Evolutionary conservation across 495 filamentous ascomycete species (phyloP).

Genomic region (Lasiosphaeriaceae sp.): DNA sequence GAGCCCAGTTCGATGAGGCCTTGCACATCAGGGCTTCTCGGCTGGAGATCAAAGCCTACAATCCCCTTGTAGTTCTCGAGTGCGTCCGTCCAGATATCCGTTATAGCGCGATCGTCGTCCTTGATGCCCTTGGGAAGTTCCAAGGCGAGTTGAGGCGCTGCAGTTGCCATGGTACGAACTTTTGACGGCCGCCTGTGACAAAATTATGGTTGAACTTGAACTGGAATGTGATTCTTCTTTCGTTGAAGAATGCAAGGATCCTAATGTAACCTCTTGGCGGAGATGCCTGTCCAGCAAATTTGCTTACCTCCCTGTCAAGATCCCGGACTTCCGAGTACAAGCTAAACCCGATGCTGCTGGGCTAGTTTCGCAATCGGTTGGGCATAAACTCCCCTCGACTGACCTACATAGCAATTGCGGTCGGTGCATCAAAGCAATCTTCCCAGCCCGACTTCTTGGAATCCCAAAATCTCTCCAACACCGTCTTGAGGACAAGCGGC

Average conservation of each 20-base stretch:
- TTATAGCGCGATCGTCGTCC: background rate
- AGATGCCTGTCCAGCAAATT: too few relatives aligned
- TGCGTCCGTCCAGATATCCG: background rate
- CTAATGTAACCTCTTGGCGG: too few relatives aligned
- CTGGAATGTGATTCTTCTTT: too few relatives aligned
- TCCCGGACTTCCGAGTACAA: too few relatives aligned
- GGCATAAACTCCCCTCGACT: too few relatives aligned
- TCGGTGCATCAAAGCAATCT: slow-evolving; percentile 23
- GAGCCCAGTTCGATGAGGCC: background rate
- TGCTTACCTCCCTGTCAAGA: too few relatives aligned
- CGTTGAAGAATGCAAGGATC: too few relatives aligned
- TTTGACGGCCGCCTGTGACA: too few relatives aligned
- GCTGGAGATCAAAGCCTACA: background rate
- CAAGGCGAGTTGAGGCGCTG: background rate
- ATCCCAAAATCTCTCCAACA: slow-evolving; percentile 32
- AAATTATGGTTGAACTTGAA: too few relatives aligned
- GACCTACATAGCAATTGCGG: slow-evolving; percentile 1
- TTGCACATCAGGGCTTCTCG: background rate
- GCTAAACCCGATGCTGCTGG: too few relatives aligned
- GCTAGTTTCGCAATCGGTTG: too few relatives aligned
- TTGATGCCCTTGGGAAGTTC: background rate
- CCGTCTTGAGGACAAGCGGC: slow-evolving; percentile 21
- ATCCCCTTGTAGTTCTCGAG: background rate
- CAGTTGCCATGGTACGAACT: background rate
- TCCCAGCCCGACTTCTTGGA: slow-evolving; percentile 28